Evolutionary conservation across 2,329 filamentous ascomycete species (phyloP).

Genomic region (Curvularia lunata): DNA sequence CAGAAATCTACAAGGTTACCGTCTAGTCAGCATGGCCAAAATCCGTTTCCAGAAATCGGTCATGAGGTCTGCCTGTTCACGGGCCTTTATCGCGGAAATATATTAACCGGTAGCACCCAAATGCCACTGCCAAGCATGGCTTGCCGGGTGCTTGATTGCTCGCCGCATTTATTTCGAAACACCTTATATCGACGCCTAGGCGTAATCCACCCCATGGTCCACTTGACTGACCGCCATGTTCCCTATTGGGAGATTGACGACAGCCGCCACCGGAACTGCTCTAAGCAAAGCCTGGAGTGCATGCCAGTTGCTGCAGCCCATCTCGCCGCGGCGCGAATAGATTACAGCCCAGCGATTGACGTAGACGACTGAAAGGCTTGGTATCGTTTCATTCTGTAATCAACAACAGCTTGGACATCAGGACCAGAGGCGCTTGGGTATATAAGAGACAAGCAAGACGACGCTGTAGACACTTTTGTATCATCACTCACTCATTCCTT

Average conservation of each 20-base stretch:
- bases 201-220: background rate
- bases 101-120: conserved; percentile 23
- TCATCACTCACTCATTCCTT: conserved; percentile 4
- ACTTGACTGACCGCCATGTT: background rate
- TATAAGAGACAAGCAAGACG: conserved; percentile 18
- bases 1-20: background rate
- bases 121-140: conserved; percentile 17
- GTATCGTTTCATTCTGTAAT: background rate
- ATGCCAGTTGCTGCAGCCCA: conserved; percentile 12
- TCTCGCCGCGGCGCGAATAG: conserved; percentile 13
- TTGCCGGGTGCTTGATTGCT: conserved; percentile 17
- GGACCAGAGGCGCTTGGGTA: conserved; percentile 4
- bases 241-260: conserved; percentile 1
- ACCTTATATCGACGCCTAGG: conserved; percentile 11
- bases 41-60: conserved; percentile 14
- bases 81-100: conserved; percentile 19
- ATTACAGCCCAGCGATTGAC: conserved; percentile 15
- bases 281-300: conserved; percentile 15
- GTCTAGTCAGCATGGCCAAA: background rate
- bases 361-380: conserved; percentile 11
- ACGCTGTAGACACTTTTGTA: conserved; percentile 6
- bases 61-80: conserved; percentile 16
- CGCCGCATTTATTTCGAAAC: conserved; percentile 22
- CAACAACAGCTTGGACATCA: background rate
- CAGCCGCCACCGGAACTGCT: background rate